Conservation (phyloP, 148 eudicot species). For the Polygonum maritimum region DNA sequence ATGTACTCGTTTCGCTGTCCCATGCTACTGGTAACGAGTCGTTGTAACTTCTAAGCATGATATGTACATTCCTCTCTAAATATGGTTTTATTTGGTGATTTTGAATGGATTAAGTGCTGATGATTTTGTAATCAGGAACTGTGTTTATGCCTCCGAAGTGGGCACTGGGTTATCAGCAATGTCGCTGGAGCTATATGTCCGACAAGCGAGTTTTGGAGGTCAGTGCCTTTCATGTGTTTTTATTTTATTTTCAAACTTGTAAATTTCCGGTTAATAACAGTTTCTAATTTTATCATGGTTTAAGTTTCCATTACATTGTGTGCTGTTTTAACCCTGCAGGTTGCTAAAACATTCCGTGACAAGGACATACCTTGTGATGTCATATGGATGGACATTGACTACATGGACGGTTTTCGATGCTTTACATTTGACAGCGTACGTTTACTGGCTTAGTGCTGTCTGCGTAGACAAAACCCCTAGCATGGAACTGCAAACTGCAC, state of each 20-base stretch:
- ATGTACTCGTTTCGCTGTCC: conserved; percentile 67
- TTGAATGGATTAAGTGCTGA: background rate
- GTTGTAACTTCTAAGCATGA: background rate
- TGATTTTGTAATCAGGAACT: conserved; percentile 45
- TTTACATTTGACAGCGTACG: conserved; percentile 65
- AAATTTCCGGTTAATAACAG: background rate
- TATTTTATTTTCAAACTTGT: background rate
- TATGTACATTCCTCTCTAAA: background rate
- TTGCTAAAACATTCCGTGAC: conserved; percentile 71
- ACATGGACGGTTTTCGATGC: conserved; percentile 98
- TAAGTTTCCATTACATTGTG: background rate
- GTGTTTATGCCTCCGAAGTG: conserved; percentile 98
- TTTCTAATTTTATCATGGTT: background rate
- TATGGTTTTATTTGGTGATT: background rate
- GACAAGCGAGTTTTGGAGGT: conserved; percentile 93
- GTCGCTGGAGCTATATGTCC: conserved; percentile 92
- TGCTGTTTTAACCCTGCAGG: conserved; percentile 34
- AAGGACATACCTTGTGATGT: conserved; percentile 96
- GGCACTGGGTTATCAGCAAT: conserved; percentile 95
- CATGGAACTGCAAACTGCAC: background rate
- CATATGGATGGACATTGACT: conserved; percentile 99
- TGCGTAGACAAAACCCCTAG: background rate
- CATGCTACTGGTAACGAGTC: conserved; percentile 59
- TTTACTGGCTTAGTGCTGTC: background rate
- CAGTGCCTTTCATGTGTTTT: background rate